Percentiles rank a stretch among this genome's conserved stretches.
These are phyloP conservation scores for Dysphania ambrosioides DNA, from an alignment of 148 eudicot species.

Conservation along the genomic window DNA sequence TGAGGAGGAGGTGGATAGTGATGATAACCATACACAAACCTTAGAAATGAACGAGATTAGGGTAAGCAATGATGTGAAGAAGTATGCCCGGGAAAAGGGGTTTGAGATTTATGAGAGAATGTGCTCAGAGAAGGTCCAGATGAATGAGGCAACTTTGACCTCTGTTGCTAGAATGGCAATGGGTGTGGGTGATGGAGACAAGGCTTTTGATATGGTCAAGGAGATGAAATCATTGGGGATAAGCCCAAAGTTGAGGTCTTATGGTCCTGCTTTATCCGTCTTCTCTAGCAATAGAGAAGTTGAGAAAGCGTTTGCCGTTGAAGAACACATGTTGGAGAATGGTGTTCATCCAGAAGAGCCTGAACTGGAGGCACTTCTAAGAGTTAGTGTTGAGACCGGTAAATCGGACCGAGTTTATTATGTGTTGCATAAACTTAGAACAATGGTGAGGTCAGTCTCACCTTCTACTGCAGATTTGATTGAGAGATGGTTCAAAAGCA, in stretches of 20 bases:
- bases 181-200: conserved; percentile 75
- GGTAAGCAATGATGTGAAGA: conserved; percentile 58
- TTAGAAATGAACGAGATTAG: conserved; percentile 36
- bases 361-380: conserved; percentile 70
- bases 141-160: conserved; percentile 87
- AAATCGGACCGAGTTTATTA: conserved; percentile 74
- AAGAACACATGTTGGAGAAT: conserved; percentile 75
- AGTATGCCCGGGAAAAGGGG: conserved; percentile 62
- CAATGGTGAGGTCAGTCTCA: conserved; percentile 50
- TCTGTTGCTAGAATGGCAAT: conserved; percentile 87
- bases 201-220: conserved; percentile 78
- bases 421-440: conserved; percentile 75
- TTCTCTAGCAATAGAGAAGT: conserved; percentile 52
- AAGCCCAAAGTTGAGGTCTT: conserved; percentile 75
- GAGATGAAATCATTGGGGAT: conserved; percentile 67
- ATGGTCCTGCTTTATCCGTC: conserved; percentile 72
- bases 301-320: conserved; percentile 75
- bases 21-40: conserved; percentile 22
- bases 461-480: conserved; percentile 56
- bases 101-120: conserved; percentile 65
- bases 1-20: conserved; percentile 30
- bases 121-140: conserved; percentile 52
- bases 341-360: conserved; percentile 85
- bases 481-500: conserved; percentile 71
- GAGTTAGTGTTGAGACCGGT: conserved; percentile 53